phyloP scores from a whole-genome alignment of 2,329 filamentous ascomycete species.

The Trichophyton simii region DNA sequence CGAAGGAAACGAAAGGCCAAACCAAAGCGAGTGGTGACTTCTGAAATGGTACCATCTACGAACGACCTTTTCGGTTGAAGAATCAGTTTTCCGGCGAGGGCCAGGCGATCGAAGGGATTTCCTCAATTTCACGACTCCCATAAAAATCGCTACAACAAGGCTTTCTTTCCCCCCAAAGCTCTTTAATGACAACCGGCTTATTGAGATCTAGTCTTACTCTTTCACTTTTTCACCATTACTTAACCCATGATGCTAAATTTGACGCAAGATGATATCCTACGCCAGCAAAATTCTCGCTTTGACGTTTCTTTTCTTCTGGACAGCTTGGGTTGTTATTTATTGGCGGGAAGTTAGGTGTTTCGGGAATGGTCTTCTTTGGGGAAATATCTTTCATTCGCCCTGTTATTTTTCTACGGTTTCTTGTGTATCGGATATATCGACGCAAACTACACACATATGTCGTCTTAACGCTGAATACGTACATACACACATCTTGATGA shows the following conservation, averaged over 20 bases:
- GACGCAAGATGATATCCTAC: not conserved
- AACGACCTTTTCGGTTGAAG: conserved; percentile 10
- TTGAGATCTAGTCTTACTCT: not conserved
- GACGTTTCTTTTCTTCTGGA: not conserved
- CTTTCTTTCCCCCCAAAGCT: not conserved
- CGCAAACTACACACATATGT: not conserved
- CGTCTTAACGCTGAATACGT: not conserved
- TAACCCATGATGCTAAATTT: not conserved
- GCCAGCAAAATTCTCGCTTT: not conserved
- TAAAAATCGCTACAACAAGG: not conserved
- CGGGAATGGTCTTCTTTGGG: not conserved
- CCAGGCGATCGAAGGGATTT: no score
- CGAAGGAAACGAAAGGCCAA: conserved; percentile 6
- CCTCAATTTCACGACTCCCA: not conserved
- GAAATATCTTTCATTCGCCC: not conserved
- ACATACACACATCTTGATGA: not conserved
- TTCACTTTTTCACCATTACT: not conserved
- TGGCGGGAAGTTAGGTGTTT: not conserved
- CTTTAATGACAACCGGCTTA: not conserved
- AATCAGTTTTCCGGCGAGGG: not conserved
- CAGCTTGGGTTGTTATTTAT: not conserved
- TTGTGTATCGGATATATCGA: not conserved
- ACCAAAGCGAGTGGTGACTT: conserved; percentile 8
- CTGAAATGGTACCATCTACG: conserved; percentile 11
- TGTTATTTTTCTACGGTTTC: not conserved